Evolutionary conservation across 2,329 filamentous ascomycete genomes (phyloP).

Genomic region (Fusarium stilboides): DNA sequence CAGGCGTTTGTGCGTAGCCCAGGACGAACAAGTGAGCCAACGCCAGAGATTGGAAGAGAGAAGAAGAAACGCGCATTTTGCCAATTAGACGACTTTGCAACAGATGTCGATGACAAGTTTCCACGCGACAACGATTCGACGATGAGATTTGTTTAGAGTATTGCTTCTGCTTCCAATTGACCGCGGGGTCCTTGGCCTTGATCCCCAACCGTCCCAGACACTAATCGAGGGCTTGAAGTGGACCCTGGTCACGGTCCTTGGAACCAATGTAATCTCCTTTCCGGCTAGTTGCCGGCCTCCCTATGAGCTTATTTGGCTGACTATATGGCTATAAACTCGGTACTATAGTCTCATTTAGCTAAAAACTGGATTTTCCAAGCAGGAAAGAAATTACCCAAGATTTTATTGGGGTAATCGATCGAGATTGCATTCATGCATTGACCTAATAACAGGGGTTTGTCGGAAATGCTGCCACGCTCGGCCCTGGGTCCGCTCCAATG

Average conservation of each 20-base stretch:
- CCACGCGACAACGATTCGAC: background rate
- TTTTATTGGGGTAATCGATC: conserved; percentile 8
- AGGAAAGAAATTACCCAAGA: conserved; percentile 20
- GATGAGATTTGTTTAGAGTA: background rate
- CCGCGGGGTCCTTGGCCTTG: background rate
- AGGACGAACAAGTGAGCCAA: conserved; percentile 17
- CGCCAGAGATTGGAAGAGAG: conserved; percentile 18
- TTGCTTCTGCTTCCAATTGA: conserved; percentile 6
- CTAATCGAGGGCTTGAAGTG: conserved; percentile 22
- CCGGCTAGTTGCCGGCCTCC: background rate
- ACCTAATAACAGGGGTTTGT: conserved; percentile 13
- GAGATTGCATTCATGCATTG: conserved; percentile 32
- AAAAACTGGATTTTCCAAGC: conserved; percentile 18
- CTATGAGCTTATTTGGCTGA: conserved; percentile 16
- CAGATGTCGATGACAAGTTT: background rate
- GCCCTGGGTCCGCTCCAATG: conserved; percentile 8
- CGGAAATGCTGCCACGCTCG: background rate
- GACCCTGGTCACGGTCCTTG: conserved; percentile 8
- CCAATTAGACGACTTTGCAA: background rate
- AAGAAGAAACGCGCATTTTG: conserved; percentile 25
- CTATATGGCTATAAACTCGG: conserved; percentile 5
- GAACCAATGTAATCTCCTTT: conserved; percentile 21
- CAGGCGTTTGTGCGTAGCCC: conserved; percentile 20
- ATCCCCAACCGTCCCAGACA: background rate
- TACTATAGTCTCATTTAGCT: conserved; percentile 4